These are phyloP conservation scores for Skeletonema menzelii DNA, from an alignment of 108 stramenopile genomes.

Conservation along the genomic window DNA sequence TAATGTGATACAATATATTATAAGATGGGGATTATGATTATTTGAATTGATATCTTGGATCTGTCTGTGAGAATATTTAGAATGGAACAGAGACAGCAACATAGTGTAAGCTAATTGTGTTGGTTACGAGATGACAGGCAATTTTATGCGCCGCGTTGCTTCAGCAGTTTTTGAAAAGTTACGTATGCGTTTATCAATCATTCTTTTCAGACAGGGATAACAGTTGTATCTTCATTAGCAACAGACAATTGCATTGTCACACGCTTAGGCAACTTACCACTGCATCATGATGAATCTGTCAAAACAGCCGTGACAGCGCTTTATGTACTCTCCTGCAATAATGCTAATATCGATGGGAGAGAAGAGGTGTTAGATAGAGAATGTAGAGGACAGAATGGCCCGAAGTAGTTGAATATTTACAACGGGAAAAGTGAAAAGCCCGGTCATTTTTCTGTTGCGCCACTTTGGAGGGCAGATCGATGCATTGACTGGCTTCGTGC, in stretches of 20 bases:
- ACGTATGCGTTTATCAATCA: slow-evolving; percentile 36
- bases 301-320: not conserved
- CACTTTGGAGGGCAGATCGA: slow-evolving; percentile 43
- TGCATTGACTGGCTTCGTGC: slow-evolving; percentile 30
- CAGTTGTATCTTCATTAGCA: slow-evolving; percentile 31
- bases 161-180: slow-evolving; percentile 38
- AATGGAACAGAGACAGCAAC: not conserved
- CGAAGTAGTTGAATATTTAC: slow-evolving; percentile 26
- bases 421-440: slow-evolving; percentile 51
- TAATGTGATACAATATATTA: not conserved
- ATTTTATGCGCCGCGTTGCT: too few species aligned
- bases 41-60: not conserved
- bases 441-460: slow-evolving; percentile 41
- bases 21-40: not conserved
- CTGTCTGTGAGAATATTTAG: not conserved
- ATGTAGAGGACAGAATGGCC: slow-evolving; percentile 44
- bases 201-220: slow-evolving; percentile 41
- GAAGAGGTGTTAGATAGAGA: not conserved
- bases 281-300: not conserved
- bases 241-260: not conserved
- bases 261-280: not conserved
- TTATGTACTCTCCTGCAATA: not conserved
- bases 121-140: too few species aligned
- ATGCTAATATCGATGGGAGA: not conserved
- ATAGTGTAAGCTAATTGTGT: not conserved